phyloP scores from a whole-genome alignment of 83 land plant species.

The Thuja plicata region DNA sequence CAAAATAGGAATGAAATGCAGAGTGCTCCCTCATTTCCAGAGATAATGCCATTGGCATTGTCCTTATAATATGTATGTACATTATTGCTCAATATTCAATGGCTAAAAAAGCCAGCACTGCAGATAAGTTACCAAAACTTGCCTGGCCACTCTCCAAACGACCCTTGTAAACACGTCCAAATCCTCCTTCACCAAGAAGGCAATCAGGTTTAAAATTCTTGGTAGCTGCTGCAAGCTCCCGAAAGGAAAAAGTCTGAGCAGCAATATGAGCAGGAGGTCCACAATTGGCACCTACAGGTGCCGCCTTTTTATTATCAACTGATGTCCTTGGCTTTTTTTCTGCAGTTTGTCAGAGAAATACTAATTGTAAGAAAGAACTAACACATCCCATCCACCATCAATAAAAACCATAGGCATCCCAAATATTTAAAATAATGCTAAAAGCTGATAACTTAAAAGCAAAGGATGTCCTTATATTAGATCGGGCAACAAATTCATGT shows the following conservation, averaged over 20 bases:
- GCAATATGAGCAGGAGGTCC: constrained; percentile 14
- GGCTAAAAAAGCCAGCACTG: background rate
- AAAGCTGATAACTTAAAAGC: background rate
- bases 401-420: background rate
- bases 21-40: background rate
- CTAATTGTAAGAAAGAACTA: background rate
- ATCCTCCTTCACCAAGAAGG: constrained; percentile 20
- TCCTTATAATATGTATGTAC: background rate
- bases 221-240: constrained; percentile 20
- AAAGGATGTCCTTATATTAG: background rate
- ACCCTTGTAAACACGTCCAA: constrained; percentile 23
- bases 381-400: background rate
- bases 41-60: background rate
- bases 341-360: background rate
- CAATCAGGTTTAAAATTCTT: constrained; percentile 12
- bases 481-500: background rate
- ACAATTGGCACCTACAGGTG: background rate
- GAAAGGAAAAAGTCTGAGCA: constrained; percentile 17
- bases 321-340: constrained; percentile 6
- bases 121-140: constrained; percentile 8
- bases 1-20: background rate
- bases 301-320: background rate
- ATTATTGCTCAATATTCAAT: background rate
- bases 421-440: background rate
- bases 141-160: constrained; percentile 19